Evolutionary conservation across 148 eudicot genomes (phyloP).

Genomic region (Dianthus caryophyllus): DNA sequence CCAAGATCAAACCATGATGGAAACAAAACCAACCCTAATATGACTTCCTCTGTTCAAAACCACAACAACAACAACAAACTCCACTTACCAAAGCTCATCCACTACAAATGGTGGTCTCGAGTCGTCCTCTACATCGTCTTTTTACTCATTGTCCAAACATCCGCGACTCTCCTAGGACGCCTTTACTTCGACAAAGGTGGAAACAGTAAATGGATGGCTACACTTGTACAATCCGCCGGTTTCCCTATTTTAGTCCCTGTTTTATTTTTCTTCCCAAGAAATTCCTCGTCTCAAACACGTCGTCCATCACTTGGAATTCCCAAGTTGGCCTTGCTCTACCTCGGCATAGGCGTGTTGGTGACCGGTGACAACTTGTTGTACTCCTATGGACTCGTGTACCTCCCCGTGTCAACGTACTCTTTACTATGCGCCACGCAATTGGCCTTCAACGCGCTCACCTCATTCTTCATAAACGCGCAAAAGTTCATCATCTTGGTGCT

Average conservation of each 20-base stretch:
- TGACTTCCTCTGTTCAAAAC: neutral
- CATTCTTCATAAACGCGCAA: slow-evolving; percentile 43
- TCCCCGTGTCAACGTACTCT: slow-evolving; percentile 53
- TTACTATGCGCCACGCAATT: slow-evolving; percentile 46
- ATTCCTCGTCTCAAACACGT: neutral
- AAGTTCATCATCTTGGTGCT: slow-evolving; percentile 39
- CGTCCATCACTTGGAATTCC: neutral
- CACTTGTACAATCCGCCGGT: slow-evolving; percentile 47
- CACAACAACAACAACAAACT: slow-evolving; percentile 1
- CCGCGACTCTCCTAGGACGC: slow-evolving; percentile 36
- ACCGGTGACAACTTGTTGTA: slow-evolving; percentile 38
- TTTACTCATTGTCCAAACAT: slow-evolving; percentile 32
- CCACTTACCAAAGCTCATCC: slow-evolving; percentile 20
- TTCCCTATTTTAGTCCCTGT: slow-evolving; percentile 34
- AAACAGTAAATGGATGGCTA: slow-evolving; percentile 54
- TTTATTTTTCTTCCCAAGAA: neutral
- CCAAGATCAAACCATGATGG: slow-evolving; percentile 14
- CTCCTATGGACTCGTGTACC: slow-evolving; percentile 39
- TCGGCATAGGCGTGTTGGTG: slow-evolving; percentile 28
- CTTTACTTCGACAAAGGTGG: slow-evolving; percentile 46
- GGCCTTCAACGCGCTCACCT: slow-evolving; percentile 47
- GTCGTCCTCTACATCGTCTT: slow-evolving; percentile 28
- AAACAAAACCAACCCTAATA: neutral
- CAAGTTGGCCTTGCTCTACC: slow-evolving; percentile 24
- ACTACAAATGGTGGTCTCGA: slow-evolving; percentile 35